phyloP scores from a whole-genome alignment of 148 eudicot genomes.

The Chenopodium berlandieri region DNA sequence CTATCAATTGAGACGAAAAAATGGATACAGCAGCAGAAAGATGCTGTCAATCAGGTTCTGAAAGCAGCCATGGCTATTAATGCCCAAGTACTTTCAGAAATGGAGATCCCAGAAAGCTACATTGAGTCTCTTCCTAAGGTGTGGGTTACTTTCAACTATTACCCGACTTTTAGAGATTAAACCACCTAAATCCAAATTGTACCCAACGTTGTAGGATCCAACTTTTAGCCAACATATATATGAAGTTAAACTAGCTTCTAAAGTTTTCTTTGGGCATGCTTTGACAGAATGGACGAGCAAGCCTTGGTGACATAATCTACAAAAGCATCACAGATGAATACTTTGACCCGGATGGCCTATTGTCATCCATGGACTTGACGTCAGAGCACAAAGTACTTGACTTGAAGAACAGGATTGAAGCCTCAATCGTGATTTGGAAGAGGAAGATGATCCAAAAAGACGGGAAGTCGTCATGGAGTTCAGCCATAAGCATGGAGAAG shows the following conservation, averaged over 20 bases:
- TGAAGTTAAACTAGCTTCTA: neutral
- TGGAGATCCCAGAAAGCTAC: constrained; percentile 82
- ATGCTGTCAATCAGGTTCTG: constrained; percentile 77
- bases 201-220: too few relatives aligned
- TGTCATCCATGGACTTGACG: constrained; percentile 50
- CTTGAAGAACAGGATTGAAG: constrained; percentile 86
- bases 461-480: constrained; percentile 77
- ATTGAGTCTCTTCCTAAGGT: constrained; percentile 86
- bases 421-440: constrained; percentile 81
- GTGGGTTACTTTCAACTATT: neutral
- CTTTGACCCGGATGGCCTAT: constrained; percentile 45
- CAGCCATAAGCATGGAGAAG: constrained; percentile 70
- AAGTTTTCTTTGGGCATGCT: neutral
- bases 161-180: too few relatives aligned
- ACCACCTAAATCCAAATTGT: too few relatives aligned
- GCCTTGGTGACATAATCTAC: constrained; percentile 72
- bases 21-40: constrained; percentile 75
- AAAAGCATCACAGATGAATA: constrained; percentile 74
- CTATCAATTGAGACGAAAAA: constrained; percentile 56
- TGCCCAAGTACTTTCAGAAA: constrained; percentile 77
- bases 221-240: too few relatives aligned
- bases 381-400: constrained; percentile 79
- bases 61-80: constrained; percentile 95
- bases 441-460: constrained; percentile 79
- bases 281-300: constrained; percentile 75